Base-by-base conservation (phyloP, 768 basidiomycete species). In the Scleroderma citrinum region DNA sequence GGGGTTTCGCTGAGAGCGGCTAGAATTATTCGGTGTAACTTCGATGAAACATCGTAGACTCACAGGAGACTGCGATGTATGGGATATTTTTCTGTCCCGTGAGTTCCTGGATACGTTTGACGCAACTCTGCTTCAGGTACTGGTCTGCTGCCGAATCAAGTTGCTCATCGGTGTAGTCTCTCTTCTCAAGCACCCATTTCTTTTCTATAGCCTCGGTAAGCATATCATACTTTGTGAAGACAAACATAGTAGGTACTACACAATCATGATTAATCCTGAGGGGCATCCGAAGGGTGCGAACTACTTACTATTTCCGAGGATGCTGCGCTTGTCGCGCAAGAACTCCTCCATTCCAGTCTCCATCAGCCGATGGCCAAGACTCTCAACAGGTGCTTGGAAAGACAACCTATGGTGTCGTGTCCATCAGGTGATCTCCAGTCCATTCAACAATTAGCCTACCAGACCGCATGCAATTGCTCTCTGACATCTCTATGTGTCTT, bases 401-500 rank as follows among this genome's bases (percentile, higher is more conserved):
- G 32, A 46, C 23, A 46, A 17, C 45, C 45, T 46, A 29, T 16
- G 20, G 19, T 56, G 13, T 44, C 7, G 5, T n/a, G 1, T 29
- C 17, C 7, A n/a, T 17, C n/a, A 11, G 0, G 12, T 45, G 2
- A 5, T 13, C 17, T 11, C 3, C 3, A 45, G 16, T 34, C 13
- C 17, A 52, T 50, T 55, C 52, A 8, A 29, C 26, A 29, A 29
- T 29, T 29, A 29, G 26, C 26, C 26, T 8, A 29, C 26, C 26
- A 29, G 26, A 55, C 24, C 19, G 54, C 54, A 44, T 55, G 54
- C 5, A 56, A 7, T 17, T 35, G 34, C 4, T 55, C 41, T 17
- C 29, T 41, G 36, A 46, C 17, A 19, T 26, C 12, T 14, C 40
- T 11, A 49, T 26, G 37, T 4, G 30, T 16, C 12, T 38, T 44